Evolutionary conservation across 257 asterid species (phyloP).

Genomic region (Linderniella brevidens): DNA sequence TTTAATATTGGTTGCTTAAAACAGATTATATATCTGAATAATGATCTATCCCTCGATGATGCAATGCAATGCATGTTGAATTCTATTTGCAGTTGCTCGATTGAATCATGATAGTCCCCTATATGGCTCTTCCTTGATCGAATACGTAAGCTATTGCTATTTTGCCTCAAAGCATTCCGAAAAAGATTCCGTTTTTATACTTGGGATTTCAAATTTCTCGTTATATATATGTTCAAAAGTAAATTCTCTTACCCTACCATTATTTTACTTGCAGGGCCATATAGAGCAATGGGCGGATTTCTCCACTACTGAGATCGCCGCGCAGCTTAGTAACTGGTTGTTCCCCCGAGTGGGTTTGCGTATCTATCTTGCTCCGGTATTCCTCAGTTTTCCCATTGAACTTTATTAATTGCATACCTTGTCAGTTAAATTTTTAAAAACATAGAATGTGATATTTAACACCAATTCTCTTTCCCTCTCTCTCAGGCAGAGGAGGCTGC

Average conservation of each 20-base stretch:
- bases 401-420: too few species aligned
- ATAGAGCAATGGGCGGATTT: conserved; percentile 54
- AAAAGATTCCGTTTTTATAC: too few species aligned
- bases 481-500: conserved; percentile 64
- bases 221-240: too few species aligned
- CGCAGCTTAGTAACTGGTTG: conserved; percentile 13
- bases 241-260: neutral
- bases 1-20: neutral
- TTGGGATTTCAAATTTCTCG: neutral
- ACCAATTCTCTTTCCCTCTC: neutral
- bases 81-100: conserved; percentile 31
- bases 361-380: conserved; percentile 27
- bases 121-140: conserved; percentile 56
- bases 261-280: conserved; percentile 18
- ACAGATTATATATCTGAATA: neutral
- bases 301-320: conserved; percentile 30
- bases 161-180: too few species aligned
- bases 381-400: neutral
- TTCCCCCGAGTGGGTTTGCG: conserved; percentile 29
- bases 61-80: conserved; percentile 3
- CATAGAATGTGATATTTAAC: too few species aligned
- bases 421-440: too few species aligned
- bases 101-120: conserved; percentile 31
- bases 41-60: neutral
- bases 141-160: conserved; percentile 37